Evolutionary conservation across 495 filamentous ascomycete genomes (phyloP), one percentile per base, ranked within the genome.

Genomic region (Saxophila tyrrhenica): DNA sequence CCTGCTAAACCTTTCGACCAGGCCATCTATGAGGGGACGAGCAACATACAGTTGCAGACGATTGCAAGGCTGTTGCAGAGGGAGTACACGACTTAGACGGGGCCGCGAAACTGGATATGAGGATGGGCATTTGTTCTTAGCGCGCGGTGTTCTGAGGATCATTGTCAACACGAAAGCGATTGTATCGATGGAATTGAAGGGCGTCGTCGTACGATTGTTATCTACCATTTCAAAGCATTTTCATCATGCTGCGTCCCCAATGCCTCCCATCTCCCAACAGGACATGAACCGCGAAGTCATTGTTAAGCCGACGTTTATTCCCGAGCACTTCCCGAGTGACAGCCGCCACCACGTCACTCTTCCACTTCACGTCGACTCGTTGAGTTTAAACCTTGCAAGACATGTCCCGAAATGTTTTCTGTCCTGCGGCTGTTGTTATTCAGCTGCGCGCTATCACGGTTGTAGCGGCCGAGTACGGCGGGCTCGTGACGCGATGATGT

Each of bases 1-100:
- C 5, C 41, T 44, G 16, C 20, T 17, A 17, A 44, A 35, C 8
- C 7, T 21, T 44, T 44, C 41, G 41, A 44, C n/a, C 15, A 21
- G 1, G 89, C 87, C 44, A 97, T 99, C 59, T 97, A 99, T 72
- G 92, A 99, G 76, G 92, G 92, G 41, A 94, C 89, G 51, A 87
- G 85, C 65, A 81, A 81, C 60, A 83, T 81, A 50, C 90, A 94
- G 69, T 69, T 97, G 66, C 85, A 87, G 70, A 98, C 92, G 15
- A 97, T 98, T 65, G 89, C 88, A 45, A 94, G 89, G 80, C 63
- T 87, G 65, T 73, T 96, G 66, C 90, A 96, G 76, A 91, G 89
- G 75, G 75, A 89, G 64, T 95, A 94, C 64, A 89, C 85, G 23
- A 65, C 60, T 50, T 85, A 73, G 55, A 24, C 22, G 17, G 44